Evolutionary conservation across 768 basidiomycete genomes (phyloP), one percentile per base, ranked within the genome.

Genomic region (Psilocybe azurescens): DNA sequence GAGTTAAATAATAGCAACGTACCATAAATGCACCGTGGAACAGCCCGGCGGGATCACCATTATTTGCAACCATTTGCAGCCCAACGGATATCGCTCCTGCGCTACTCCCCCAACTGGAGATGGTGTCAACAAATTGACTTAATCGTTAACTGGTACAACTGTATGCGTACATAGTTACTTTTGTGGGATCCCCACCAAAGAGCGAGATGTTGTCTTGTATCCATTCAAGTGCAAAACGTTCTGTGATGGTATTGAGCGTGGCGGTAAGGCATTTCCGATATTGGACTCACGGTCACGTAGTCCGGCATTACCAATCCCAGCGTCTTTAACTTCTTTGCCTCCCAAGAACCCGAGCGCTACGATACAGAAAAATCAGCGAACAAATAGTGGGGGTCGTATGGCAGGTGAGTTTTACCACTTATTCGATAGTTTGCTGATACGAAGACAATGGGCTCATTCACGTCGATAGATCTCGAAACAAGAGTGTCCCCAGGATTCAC

Each of bases 131-230:
- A 74, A 11, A 77, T 79, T 3, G 81, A 81, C 24, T 61, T 76
- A n/a, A 1, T 18, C 47, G 8, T 24, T 7, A 8, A 7, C 10
- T n/a, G 20, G 47, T 48, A 8, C 7, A 16, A 48, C 13, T 48
- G n/a, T 10, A 14, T 1, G 6, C 28, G 11, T 57, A 81, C 78
- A 81, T 74, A 3, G 77, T 80, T 4, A 83, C 83, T 13, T 29
- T 80, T 0, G 59, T 53, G 2, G 80, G 78, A 66, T 87, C 83
- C 5, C 86, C 86, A 1, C 86, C 86, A 59, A 86, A 88, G 0
- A 75, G 69, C 24, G 65, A 61, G 60, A 86, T 84, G 66, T 87
- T 77, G 55, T 81, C 75, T 56, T 85, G 80, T 0, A 86, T 77
- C 86, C 86, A 87, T 62, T 79, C 69, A 14, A 88, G 67, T 1